A percentile compares a stretch with the other conserved stretches of the same genome.
Conservation (phyloP, 164 flowering plant genomes). For the Macadamia tetraphylla region DNA sequence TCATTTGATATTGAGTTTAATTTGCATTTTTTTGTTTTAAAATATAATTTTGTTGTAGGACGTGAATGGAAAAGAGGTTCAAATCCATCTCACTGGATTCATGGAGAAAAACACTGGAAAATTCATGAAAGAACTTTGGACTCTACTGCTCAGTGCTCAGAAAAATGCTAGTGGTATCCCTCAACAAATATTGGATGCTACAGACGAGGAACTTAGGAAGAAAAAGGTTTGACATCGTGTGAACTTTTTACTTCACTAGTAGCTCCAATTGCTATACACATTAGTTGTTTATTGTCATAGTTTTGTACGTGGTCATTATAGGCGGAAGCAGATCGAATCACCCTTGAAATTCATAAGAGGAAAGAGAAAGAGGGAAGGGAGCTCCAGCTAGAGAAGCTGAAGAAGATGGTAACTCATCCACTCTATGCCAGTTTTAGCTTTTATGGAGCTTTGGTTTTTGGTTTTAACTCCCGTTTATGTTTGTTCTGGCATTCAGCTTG, state of each 20-base stretch:
- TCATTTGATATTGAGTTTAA: neutral
- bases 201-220: neutral
- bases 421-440: constrained; percentile 41
- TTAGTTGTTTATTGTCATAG: neutral
- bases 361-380: constrained; percentile 57
- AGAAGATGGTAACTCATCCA: constrained; percentile 58
- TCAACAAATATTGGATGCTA: constrained; percentile 87
- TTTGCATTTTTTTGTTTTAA: neutral
- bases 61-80: constrained; percentile 90
- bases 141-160: constrained; percentile 83
- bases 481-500: constrained; percentile 84
- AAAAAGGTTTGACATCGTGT: neutral
- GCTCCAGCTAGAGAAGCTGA: constrained; percentile 54
- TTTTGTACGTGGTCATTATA: constrained; percentile 17
- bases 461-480: constrained; percentile 57
- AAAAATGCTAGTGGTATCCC: constrained; percentile 91
- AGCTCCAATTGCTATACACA: neutral
- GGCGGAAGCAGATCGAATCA: constrained; percentile 73
- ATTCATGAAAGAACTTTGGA: constrained; percentile 98
- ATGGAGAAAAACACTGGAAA: constrained; percentile 98
- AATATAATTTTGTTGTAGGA: constrained; percentile 32
- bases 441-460: constrained; percentile 23
- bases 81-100: constrained; percentile 88
- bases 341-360: constrained; percentile 64
- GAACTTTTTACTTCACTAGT: neutral